A percentile compares a stretch with the other conserved stretches of the same genome.
These are phyloP conservation scores for Boletus huronensis DNA, from an alignment of 768 basidiomycete genomes.

Conservation along the genomic window DNA sequence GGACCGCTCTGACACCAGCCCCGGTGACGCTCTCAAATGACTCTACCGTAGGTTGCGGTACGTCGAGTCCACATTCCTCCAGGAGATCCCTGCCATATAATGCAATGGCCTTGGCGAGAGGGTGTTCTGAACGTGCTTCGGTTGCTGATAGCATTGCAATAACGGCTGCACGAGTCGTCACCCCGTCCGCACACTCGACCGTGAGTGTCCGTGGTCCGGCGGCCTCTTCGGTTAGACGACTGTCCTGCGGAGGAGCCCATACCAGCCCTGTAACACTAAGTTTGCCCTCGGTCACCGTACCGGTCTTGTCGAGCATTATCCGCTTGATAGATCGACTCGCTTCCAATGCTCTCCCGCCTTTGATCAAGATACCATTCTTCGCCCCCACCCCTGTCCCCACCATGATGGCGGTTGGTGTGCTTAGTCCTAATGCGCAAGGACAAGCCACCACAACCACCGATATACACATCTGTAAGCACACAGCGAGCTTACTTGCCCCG, in stretches of 20 bases:
- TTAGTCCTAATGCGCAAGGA: conserved; percentile 93
- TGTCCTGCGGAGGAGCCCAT: conserved; percentile 57
- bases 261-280: conserved; percentile 70
- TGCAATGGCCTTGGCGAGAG: conserved; percentile 91
- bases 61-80: conserved; percentile 34
- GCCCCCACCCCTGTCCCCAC: conserved; percentile 98
- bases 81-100: conserved; percentile 70
- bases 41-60: conserved; percentile 55
- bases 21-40: conserved; percentile 89
- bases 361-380: conserved; percentile 96
- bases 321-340: conserved; percentile 79
- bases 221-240: conserved; percentile 15
- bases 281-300: conserved; percentile 95
- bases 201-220: conserved; percentile 12
- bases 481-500: conserved; percentile 81
- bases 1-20: conserved; percentile 74
- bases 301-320: conserved; percentile 94
- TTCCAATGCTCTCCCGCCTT: conserved; percentile 92
- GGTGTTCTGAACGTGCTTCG: conserved; percentile 93
- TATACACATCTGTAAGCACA: conserved; percentile 96
- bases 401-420: conserved; percentile 98
- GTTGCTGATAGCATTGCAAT: conserved; percentile 82
- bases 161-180: conserved; percentile 55
- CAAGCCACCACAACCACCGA: conserved; percentile 98
- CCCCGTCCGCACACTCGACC: conserved; percentile 53